Evolutionary conservation across 257 asterid species (phyloP).

Genomic region (Jaltomata sinuosa): DNA sequence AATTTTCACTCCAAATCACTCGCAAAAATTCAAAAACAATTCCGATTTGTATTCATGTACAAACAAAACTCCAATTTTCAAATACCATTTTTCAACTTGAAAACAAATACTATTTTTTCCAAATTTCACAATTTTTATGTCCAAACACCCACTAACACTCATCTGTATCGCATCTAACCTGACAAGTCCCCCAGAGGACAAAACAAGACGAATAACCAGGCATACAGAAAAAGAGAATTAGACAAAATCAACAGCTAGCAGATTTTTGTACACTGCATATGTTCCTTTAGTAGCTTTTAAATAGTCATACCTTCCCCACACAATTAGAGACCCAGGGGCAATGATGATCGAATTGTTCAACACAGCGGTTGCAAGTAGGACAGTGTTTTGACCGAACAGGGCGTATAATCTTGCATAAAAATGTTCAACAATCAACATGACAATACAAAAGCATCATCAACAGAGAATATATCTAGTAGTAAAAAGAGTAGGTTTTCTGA

Average conservation of each 20-base stretch:
- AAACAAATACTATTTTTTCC: background rate
- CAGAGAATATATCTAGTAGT: slow-evolving; percentile 10
- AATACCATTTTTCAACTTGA: background rate
- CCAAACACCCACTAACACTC: background rate
- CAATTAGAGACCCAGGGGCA: slow-evolving; percentile 99
- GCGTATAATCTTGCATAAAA: slow-evolving; percentile 65
- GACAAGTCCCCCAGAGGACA: background rate
- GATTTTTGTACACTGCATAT: background rate
- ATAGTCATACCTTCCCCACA: slow-evolving; percentile 74
- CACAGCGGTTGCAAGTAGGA: slow-evolving; percentile 81
- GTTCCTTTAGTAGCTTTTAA: background rate
- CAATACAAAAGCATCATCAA: slow-evolving; percentile 9
- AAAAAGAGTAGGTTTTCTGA: slow-evolving; percentile 1
- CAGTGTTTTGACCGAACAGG: slow-evolving; percentile 98
- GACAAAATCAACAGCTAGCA: background rate
- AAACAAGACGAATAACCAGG: background rate
- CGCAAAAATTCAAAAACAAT: background rate
- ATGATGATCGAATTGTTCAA: slow-evolving; percentile 98
- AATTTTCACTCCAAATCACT: background rate
- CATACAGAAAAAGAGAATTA: background rate
- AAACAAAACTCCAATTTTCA: background rate
- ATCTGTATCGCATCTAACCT: background rate
- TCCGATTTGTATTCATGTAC: background rate
- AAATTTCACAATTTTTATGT: background rate
- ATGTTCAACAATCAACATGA: background rate